Evolutionary conservation across 208 protist genomes (phyloP).

Genomic region (Leishmania arabica): DNA sequence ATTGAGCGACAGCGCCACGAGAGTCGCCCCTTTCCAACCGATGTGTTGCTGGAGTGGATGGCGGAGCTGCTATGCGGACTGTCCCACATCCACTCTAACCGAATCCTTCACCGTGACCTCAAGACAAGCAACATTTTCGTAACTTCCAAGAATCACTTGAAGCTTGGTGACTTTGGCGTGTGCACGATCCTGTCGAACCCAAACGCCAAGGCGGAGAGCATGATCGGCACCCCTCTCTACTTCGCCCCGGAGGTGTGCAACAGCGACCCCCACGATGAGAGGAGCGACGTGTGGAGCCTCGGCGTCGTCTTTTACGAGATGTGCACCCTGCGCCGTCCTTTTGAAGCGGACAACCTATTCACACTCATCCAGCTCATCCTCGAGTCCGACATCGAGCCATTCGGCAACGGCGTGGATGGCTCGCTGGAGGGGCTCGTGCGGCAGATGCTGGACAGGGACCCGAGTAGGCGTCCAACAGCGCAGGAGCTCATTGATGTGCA

Average conservation of each 20-base stretch:
- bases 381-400: constrained; percentile 62
- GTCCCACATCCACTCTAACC: constrained; percentile 85
- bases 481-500: constrained; percentile 84
- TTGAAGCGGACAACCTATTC: constrained; percentile 72
- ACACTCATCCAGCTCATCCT: constrained; percentile 76
- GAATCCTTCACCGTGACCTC: constrained; percentile 92
- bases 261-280: constrained; percentile 84
- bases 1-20: constrained; percentile 77
- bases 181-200: constrained; percentile 76
- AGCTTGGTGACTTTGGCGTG: constrained; percentile 93
- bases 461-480: constrained; percentile 66
- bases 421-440: constrained; percentile 74
- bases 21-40: constrained; percentile 64
- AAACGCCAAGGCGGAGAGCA: constrained; percentile 65
- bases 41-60: constrained; percentile 89
- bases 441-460: constrained; percentile 81
- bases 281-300: constrained; percentile 95
- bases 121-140: constrained; percentile 95
- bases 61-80: constrained; percentile 85
- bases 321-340: constrained; percentile 85
- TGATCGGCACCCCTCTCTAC: constrained; percentile 91
- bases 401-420: constrained; percentile 67
- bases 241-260: constrained; percentile 93
- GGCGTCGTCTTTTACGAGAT: constrained; percentile 97
- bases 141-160: constrained; percentile 89